Evolutionary conservation across 139 green algal genomes (phyloP), one percentile per base, ranked within the genome.

Genomic region (Micractinium conductrix): DNA sequence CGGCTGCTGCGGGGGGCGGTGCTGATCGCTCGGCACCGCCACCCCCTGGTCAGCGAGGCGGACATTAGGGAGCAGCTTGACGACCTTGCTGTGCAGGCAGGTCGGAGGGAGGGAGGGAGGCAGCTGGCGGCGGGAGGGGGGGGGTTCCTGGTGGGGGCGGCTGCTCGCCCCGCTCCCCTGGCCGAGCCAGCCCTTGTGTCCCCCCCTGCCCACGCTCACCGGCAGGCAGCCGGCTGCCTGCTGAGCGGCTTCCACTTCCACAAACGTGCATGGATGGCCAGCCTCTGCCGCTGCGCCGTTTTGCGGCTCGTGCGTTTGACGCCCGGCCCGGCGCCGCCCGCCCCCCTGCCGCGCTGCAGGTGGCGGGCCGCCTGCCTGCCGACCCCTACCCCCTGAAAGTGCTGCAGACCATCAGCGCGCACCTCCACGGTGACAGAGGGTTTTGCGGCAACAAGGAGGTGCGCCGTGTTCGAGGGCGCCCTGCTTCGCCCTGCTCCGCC

Each of bases 11-110:
- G 28, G 0, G 58, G 55, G 40, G 76, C 83, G 6, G 62, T 40
- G 35, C 83, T 87, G 43, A 85, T 87, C 30, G 70, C 83, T 4
- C 83, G 72, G 40, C 83, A 87, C 70, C 83, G 83, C 40, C 62
- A 87, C 58, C 83, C 83, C 43, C 38, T 85, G 50, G 50, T 72
- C 30, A 28, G 33, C 2, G 30, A 80, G 7, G 80, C 68, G 3
- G 24, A 35, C 0, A n/a, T 84, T 21, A 30, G n/a, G 58, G 76
- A 85, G 30, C 67, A 81, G 45, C 40, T 88, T 17, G 85, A 88
- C 24, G 85, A 88, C 48, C 48, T 88, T 38, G 85, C 85, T 4
- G 85, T 81, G 45, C 81, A 86, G 72, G 40, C 22, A 42, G 67
- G n/a, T 16, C 12, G 48, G 48, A 74, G 37, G 60, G 60, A 7